Base-by-base conservation (phyloP, 306 rosid genomes). In the Ceratonia siliqua region DNA sequence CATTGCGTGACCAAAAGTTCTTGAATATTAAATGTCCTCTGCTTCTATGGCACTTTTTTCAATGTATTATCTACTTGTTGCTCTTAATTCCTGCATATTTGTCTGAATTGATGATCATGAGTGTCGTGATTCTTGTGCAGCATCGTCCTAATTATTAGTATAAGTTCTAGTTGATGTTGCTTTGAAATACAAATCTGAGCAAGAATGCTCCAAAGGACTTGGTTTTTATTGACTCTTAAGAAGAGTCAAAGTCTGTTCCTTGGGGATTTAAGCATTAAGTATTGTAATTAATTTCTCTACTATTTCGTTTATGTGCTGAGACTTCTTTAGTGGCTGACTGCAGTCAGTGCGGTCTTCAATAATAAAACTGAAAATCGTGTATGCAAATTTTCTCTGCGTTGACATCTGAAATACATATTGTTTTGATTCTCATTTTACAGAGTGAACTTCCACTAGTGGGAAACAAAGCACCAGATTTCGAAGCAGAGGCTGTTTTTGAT, bases 401-500 rank as follows among this genome's bases (percentile, higher is more conserved):
- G 25, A 72, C 72, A 28, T 59, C 45, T 55, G 45, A 49, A 10
- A 4, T 10, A 8, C n/a, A 22, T 27, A 0, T 6, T 10, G 3
- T 32, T 76, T 15, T 18, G 8, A 4, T 45, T 52, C 21, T 43
- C 8, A 10, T 14, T 69, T 9, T 12, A 21, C 76, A 92, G 92
- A 56, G 38, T 42, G 92, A 84, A 38, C 85, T 85, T 71, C 92
- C 97, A 9, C 81, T 91, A 39, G 97, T 91, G 57, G 97, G 97
- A 68, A 91, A 91, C 70, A 38, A 35, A 17, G 96, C 94, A 15
- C 96, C 97, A 0, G 92, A 94, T 85, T 94, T 94, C 14, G 96
- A 89, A 82, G 98, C 96, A 0, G 98, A 91, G 86, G 98, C 96
- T 68, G 97, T 94, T 74, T 94, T 85, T 45, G 94, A 94, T 58